Conservation (phyloP, 2,329 filamentous ascomycete species). For the Sordariomycetes sp. region DNA sequence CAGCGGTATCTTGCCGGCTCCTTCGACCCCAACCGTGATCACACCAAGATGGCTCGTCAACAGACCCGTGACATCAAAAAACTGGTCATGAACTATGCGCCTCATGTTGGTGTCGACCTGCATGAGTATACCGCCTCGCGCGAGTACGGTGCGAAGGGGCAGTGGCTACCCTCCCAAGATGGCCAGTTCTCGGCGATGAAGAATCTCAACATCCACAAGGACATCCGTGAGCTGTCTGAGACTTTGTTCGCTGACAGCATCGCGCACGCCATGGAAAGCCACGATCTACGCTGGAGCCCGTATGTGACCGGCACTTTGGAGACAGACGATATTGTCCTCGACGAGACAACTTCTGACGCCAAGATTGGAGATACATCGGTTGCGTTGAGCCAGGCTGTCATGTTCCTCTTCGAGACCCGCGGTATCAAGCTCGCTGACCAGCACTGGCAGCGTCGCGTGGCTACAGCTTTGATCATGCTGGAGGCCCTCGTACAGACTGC, state of each 20-base stretch:
- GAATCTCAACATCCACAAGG: slow-evolving; percentile 20
- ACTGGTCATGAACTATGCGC: slow-evolving; percentile 14
- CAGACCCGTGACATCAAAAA: slow-evolving; percentile 19
- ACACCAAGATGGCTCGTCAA: slow-evolving; percentile 18
- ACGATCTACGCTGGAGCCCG: slow-evolving; percentile 16
- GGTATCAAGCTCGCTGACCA: slow-evolving; percentile 19
- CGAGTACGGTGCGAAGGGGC: slow-evolving; percentile 11
- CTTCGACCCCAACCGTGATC: slow-evolving; percentile 22
- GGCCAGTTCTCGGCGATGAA: slow-evolving; percentile 20
- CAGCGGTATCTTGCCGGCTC: slow-evolving; percentile 16
- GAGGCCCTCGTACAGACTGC: slow-evolving; percentile 17
- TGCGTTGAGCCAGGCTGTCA: slow-evolving; percentile 16
- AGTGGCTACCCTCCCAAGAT: slow-evolving; percentile 11
- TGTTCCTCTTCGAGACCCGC: slow-evolving; percentile 19
- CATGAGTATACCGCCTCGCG: slow-evolving; percentile 18
- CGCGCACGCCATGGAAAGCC: slow-evolving; percentile 10
- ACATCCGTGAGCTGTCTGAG: slow-evolving; percentile 17
- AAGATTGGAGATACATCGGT: slow-evolving; percentile 20
- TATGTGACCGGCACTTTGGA: slow-evolving; percentile 14
- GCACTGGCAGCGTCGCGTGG: slow-evolving; percentile 18
- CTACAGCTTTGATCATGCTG: slow-evolving; percentile 16
- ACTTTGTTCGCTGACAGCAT: slow-evolving; percentile 12
- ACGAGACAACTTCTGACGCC: slow-evolving; percentile 17
- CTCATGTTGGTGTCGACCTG: slow-evolving; percentile 19
- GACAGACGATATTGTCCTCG: slow-evolving; percentile 8